Evolutionary conservation across 108 stramenopile genomes (phyloP).

Genomic region (Cyclostephanos tholiformis): DNA sequence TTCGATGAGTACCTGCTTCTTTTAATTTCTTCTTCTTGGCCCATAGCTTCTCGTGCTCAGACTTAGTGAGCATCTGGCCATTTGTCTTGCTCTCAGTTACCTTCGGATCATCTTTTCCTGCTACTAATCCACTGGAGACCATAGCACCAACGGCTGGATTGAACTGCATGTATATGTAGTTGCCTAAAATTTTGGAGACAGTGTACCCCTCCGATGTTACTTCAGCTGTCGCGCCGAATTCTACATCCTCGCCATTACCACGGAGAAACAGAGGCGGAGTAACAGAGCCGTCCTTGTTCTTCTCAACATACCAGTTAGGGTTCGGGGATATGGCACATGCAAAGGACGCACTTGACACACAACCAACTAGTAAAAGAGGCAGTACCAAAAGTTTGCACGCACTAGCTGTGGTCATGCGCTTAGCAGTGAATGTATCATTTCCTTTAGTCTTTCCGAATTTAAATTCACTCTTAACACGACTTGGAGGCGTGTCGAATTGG

Average conservation of each 20-base stretch:
- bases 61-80: neutral
- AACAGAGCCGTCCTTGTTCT: neutral
- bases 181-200: neutral
- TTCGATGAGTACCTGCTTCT: neutral
- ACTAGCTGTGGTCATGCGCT: too few relatives aligned
- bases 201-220: neutral
- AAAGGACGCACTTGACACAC: too few relatives aligned
- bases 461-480: too few relatives aligned
- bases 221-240: neutral
- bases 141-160: neutral
- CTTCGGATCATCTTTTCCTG: slow-evolving; percentile 2
- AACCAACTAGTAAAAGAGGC: too few relatives aligned
- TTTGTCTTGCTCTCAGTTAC: neutral
- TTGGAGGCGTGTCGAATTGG: too few relatives aligned
- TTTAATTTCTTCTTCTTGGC: neutral
- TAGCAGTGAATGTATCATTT: too few relatives aligned
- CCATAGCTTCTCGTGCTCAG: neutral
- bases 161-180: neutral
- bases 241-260: neutral
- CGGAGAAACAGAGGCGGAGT: neutral
- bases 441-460: too few relatives aligned
- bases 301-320: neutral
- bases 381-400: too few relatives aligned
- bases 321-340: neutral
- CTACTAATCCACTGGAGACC: slow-evolving; percentile 4